Evolutionary conservation across 257 asterid species (phyloP).

Genomic region (Plectranthus barbatus): DNA sequence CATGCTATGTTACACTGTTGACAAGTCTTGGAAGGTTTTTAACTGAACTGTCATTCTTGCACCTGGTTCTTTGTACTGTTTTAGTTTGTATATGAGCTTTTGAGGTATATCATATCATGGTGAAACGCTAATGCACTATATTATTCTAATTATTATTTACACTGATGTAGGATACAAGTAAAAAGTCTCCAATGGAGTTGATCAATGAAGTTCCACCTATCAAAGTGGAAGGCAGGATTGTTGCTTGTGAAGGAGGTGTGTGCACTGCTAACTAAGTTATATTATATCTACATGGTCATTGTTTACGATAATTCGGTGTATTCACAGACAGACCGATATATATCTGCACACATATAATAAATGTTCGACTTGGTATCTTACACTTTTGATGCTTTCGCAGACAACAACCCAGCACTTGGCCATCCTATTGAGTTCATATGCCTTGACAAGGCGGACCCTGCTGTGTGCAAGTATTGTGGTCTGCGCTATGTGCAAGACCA

Average conservation of each 20-base stretch:
- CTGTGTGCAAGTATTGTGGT: constrained; percentile 89
- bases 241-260: constrained; percentile 90
- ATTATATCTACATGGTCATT: not conserved
- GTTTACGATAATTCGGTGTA: too few relatives aligned
- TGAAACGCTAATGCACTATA: not conserved
- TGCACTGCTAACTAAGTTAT: not conserved
- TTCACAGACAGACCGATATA: not conserved
- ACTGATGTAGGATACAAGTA: constrained; percentile 52
- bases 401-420: constrained; percentile 65
- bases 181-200: constrained; percentile 90
- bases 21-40: not conserved
- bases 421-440: constrained; percentile 95
- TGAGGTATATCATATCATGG: not conserved
- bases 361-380: not conserved
- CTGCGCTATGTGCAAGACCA: constrained; percentile 74
- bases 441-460: constrained; percentile 75
- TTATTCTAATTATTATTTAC: not conserved
- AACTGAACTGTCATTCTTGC: not conserved
- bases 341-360: not conserved
- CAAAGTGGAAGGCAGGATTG: constrained; percentile 77
- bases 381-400: constrained; percentile 29
- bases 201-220: constrained; percentile 97
- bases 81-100: not conserved
- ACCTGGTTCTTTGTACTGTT: not conserved
- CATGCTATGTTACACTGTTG: not conserved